Evolutionary conservation across 352 stramenopile genomes (phyloP).

Genomic region (Phytophthora palmivora): DNA sequence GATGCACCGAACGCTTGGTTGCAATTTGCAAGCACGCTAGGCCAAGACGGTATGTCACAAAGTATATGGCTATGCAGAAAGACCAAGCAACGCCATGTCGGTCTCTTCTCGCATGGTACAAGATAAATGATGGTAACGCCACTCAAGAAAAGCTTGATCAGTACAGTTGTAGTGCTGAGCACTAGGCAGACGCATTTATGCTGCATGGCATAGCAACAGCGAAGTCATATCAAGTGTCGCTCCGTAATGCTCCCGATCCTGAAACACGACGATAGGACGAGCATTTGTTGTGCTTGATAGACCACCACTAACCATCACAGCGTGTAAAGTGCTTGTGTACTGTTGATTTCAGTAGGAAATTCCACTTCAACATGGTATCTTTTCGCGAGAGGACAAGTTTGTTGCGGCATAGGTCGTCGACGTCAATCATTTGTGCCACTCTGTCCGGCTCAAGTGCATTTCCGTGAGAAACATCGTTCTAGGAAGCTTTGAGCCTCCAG

Average conservation of each 20-base stretch:
- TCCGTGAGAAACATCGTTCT: too few species aligned
- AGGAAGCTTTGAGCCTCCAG: too few species aligned
- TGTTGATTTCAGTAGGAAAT: constrained; percentile 1
- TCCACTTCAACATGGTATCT: constrained; percentile 11
- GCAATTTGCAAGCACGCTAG: background rate
- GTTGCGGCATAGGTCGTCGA: too few species aligned
- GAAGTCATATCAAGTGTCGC: background rate
- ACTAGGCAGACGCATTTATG: too few species aligned
- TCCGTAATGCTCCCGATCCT: too few species aligned
- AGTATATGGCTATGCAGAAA: constrained; percentile 10
- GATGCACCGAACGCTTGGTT: background rate
- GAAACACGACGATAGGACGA: too few species aligned
- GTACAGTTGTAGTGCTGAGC: constrained; percentile 20
- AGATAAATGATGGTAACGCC: constrained; percentile 22
- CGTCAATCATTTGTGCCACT: too few species aligned
- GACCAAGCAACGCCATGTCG: constrained; percentile 5
- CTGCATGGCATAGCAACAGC: background rate
- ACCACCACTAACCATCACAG: too few species aligned
- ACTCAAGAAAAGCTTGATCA: constrained; percentile 17
- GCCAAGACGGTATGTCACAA: too few species aligned
- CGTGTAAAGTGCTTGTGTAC: constrained; percentile 5
- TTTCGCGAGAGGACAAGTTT: constrained; percentile 5
- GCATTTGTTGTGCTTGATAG: too few species aligned
- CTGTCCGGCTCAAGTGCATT: too few species aligned
- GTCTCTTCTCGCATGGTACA: constrained; percentile 4